These are phyloP conservation scores for Butyriboletus loyo DNA, from an alignment of 768 basidiomycete species.

Conservation along the genomic window DNA sequence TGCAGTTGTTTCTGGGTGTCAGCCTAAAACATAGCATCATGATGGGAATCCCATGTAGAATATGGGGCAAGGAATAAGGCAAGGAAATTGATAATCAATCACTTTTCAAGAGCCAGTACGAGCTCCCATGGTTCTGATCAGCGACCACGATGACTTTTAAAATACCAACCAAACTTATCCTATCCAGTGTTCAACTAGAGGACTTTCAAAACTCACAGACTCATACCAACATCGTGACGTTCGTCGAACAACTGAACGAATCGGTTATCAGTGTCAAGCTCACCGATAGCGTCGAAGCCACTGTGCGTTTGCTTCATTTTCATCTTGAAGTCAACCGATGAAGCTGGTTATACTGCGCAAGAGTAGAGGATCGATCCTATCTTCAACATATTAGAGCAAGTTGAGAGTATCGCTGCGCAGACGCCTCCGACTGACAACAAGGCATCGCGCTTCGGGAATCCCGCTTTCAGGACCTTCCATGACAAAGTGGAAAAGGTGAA, in stretches of 20 bases:
- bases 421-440: conserved; percentile 89
- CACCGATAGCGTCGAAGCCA: conserved; percentile 56
- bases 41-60: background rate
- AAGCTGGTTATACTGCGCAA: conserved; percentile 8
- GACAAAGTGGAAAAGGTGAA: conserved; percentile 72
- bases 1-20: background rate
- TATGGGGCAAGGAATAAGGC: background rate
- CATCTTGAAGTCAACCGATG: background rate
- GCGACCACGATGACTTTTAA: conserved; percentile 38
- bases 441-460: conserved; percentile 94
- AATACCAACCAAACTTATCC: conserved; percentile 66
- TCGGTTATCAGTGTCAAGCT: conserved; percentile 75
- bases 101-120: background rate
- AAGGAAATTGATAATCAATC: background rate
- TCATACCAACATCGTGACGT: conserved; percentile 61
- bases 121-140: background rate
- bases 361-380: conserved; percentile 62
- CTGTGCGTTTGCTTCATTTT: conserved; percentile 44
- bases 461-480: conserved; percentile 90
- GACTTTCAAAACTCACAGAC: conserved; percentile 79
- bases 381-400: conserved; percentile 57
- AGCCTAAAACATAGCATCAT: background rate
- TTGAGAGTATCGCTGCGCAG: conserved; percentile 61
- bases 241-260: conserved; percentile 74
- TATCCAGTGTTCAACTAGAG: conserved; percentile 72